phyloP scores from a whole-genome alignment of 768 basidiomycete genomes.

The Lactarius sanguifluus region DNA sequence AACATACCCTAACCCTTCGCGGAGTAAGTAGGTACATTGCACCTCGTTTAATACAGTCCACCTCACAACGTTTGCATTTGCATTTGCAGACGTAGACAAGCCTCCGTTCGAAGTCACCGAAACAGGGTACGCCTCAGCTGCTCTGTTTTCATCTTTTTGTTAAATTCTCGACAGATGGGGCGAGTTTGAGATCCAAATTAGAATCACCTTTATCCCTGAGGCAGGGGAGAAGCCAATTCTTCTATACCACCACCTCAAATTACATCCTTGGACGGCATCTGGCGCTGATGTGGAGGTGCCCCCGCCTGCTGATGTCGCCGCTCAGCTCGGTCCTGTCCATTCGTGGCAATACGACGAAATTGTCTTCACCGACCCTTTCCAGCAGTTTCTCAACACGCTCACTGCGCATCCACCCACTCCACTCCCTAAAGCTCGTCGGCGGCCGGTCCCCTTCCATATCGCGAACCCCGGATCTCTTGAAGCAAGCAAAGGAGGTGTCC shows the following conservation, averaged over 20 bases:
- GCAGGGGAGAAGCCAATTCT: conserved; percentile 87
- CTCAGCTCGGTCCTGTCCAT: conserved; percentile 77
- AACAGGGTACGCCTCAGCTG: conserved; percentile 63
- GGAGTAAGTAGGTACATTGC: conserved; percentile 61
- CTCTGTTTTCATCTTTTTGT: not conserved
- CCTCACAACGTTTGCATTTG: conserved; percentile 3
- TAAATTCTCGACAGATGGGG: conserved; percentile 68
- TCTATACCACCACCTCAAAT: conserved; percentile 91
- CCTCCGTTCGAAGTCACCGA: conserved; percentile 94
- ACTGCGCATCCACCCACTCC: conserved; percentile 81
- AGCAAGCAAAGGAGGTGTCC: conserved; percentile 61
- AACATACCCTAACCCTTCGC: conserved; percentile 85
- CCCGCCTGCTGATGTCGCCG: conserved; percentile 63
- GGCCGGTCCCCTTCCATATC: conserved; percentile 70
- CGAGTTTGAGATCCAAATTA: conserved; percentile 95
- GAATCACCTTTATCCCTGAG: conserved; percentile 86
- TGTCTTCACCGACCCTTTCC: conserved; percentile 92
- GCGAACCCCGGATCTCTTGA: conserved; percentile 56
- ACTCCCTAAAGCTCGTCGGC: conserved; percentile 60
- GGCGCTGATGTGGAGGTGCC: conserved; percentile 68
- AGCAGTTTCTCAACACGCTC: conserved; percentile 79
- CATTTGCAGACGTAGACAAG: conserved; percentile 74
- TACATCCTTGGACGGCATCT: conserved; percentile 80
- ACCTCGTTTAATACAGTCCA: not conserved
- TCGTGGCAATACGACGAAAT: conserved; percentile 99